phyloP scores from a whole-genome alignment of 2,329 filamentous ascomycete genomes.

The Fusarium tricinctum region DNA sequence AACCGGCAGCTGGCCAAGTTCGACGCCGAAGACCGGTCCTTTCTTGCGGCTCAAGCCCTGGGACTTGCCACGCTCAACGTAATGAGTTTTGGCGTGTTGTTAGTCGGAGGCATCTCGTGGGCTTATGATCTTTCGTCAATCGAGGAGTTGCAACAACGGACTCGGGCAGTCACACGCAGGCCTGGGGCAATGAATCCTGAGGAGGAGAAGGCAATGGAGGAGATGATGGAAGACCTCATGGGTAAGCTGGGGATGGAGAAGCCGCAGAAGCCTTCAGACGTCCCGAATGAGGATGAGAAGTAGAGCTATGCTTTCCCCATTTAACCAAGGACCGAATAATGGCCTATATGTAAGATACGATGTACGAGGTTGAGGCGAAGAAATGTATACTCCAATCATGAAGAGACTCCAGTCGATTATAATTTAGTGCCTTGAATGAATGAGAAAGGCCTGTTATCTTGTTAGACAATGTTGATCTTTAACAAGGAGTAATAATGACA shows the following conservation, averaged over 20 bases:
- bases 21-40: conserved; percentile 52
- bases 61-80: conserved; percentile 91
- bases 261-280: conserved; percentile 31
- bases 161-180: conserved; percentile 60
- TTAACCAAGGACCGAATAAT: not conserved
- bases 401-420: not conserved
- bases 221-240: conserved; percentile 72
- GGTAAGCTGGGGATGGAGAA: conserved; percentile 61
- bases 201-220: conserved; percentile 72
- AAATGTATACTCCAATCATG: not conserved
- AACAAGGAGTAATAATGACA: not conserved
- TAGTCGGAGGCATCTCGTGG: conserved; percentile 80
- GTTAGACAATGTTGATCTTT: not conserved
- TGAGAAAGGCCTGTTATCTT: not conserved
- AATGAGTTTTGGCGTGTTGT: conserved; percentile 79
- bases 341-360: conserved; percentile 39
- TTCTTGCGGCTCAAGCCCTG: conserved; percentile 86
- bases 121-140: conserved; percentile 80
- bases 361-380: conserved; percentile 6
- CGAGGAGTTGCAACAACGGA: conserved; percentile 71
- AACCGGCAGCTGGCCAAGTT: conserved; percentile 58
- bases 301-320: not conserved
- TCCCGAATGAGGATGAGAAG: conserved; percentile 29
- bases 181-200: conserved; percentile 55
- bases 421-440: not conserved